A percentile compares a stretch with the other conserved stretches of the same genome.
phyloP scores from a whole-genome alignment of 164 flowering plant genomes.

The Hamamelis virginiana region DNA sequence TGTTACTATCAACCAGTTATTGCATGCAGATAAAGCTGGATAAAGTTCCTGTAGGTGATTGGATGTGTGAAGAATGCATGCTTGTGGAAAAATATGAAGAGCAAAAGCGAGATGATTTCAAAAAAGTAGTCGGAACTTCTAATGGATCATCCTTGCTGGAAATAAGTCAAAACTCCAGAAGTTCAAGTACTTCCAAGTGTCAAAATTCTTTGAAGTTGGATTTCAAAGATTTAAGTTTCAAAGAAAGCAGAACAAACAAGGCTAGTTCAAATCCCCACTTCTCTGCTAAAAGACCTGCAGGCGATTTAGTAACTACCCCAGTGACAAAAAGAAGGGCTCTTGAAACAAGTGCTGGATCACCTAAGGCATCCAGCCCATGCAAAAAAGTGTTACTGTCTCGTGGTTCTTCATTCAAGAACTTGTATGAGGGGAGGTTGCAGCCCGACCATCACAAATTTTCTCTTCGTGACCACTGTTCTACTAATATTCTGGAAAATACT shows the following conservation, averaged over 20 bases:
- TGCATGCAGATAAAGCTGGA: constrained; percentile 68
- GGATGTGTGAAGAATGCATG: constrained; percentile 84
- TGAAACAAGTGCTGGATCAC: constrained; percentile 14
- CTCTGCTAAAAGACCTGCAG: constrained; percentile 37
- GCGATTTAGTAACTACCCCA: constrained; percentile 35
- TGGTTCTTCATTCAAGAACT: constrained; percentile 9
- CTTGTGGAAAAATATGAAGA: constrained; percentile 34
- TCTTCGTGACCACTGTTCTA: constrained; percentile 10
- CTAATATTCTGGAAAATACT: constrained; percentile 20
- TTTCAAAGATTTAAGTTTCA: constrained; percentile 18
- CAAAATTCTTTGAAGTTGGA: constrained; percentile 21
- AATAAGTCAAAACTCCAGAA: constrained; percentile 11
- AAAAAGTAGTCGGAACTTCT: constrained; percentile 3
- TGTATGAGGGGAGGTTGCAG: constrained; percentile 36
- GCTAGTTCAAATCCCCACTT: constrained; percentile 15
- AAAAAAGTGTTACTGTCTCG: too few species aligned
- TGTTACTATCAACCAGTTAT: constrained; percentile 44
- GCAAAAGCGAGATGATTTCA: constrained; percentile 23
- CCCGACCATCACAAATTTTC: constrained; percentile 15
- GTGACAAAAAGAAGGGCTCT: constrained; percentile 35
- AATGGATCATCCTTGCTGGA: constrained; percentile 13
- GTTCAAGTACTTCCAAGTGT: not conserved
- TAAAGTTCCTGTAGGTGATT: constrained; percentile 62
- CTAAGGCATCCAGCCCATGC: too few species aligned
- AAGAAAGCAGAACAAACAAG: constrained; percentile 14